Conservation (phyloP, 2,329 filamentous ascomycete genomes). For the Teratosphaeria nubilosa region DNA sequence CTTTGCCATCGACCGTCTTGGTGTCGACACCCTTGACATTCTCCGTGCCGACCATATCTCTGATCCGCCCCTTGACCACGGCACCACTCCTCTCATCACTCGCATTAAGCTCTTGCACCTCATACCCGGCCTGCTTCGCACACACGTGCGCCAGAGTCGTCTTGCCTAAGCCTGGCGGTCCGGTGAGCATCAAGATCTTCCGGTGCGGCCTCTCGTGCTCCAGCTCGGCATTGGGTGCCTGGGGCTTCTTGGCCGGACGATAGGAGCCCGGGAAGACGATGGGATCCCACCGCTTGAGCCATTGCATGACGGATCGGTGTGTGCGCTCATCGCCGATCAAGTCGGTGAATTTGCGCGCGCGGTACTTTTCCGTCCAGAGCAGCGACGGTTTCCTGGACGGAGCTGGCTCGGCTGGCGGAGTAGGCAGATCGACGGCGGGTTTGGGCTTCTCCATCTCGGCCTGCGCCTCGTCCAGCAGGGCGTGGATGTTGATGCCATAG, state of each 20-base stretch:
- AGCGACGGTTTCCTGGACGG: conserved; percentile 36
- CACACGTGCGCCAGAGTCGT: conserved; percentile 95
- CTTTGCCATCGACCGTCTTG: conserved; percentile 43
- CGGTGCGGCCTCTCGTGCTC: conserved; percentile 61
- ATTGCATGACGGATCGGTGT: conserved; percentile 78
- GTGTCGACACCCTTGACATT: conserved; percentile 67
- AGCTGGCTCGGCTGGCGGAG: conserved; percentile 30
- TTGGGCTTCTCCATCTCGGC: conserved; percentile 42
- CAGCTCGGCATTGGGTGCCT: conserved; percentile 32
- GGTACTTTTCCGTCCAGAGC: conserved; percentile 96
- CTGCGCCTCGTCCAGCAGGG: conserved; percentile 62
- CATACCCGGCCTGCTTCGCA: conserved; percentile 88
- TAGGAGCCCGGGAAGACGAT: conserved; percentile 76
- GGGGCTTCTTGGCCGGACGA: conserved; percentile 46
- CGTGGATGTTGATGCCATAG: conserved; percentile 88
- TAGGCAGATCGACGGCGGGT: conserved; percentile 20
- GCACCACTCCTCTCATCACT: conserved; percentile 86
- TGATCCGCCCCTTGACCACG: conserved; percentile 83
- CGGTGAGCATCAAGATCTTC: conserved; percentile 83
- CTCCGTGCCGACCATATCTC: conserved; percentile 86
- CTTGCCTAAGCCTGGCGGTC: conserved; percentile 87
- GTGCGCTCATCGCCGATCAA: conserved; percentile 90
- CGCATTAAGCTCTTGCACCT: conserved; percentile 94
- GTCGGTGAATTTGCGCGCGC: conserved; percentile 83
- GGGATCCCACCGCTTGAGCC: conserved; percentile 90